These are phyloP conservation scores for Populus deltoides DNA, from an alignment of 345 rosid genomes.

Conservation along the genomic window DNA sequence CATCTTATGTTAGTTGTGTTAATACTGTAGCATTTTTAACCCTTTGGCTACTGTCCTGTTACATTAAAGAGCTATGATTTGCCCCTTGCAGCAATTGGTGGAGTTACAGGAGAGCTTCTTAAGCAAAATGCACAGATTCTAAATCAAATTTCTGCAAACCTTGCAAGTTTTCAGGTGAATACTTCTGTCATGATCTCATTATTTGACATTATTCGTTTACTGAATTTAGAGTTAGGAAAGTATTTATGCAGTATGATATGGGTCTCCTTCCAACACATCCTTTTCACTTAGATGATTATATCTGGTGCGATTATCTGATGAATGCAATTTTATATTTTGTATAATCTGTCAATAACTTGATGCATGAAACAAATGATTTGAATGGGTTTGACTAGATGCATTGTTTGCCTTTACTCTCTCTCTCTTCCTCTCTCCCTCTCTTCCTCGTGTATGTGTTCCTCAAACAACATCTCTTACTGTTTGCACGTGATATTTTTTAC, in stretches of 20 bases:
- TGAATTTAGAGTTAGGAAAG: background rate
- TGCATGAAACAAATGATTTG: background rate
- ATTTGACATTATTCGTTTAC: background rate
- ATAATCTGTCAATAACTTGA: background rate
- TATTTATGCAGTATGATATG: background rate
- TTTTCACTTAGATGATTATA: background rate
- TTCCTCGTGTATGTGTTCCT: background rate
- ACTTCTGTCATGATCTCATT: background rate
- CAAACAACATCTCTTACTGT: background rate
- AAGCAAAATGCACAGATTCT: conserved; percentile 54
- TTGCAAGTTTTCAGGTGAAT: conserved; percentile 40
- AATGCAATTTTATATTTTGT: background rate
- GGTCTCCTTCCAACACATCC: background rate
- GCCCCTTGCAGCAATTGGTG: conserved; percentile 51
- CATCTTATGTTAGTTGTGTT: background rate
- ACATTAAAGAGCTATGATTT: conserved; percentile 1
- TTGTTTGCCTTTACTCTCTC: background rate
- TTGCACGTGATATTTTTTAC: background rate
- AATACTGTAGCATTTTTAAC: background rate
- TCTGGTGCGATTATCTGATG: background rate
- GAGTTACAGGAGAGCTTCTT: conserved; percentile 51
- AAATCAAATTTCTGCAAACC: conserved; percentile 51
- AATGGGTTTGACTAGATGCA: background rate
- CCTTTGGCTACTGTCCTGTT: background rate
- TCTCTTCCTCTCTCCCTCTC: background rate